A percentile compares a stretch with the other conserved stretches of the same genome.
These are phyloP conservation scores for Excoecaria cochinchinensis DNA, from an alignment of 345 rosid species.

Conservation along the genomic window DNA sequence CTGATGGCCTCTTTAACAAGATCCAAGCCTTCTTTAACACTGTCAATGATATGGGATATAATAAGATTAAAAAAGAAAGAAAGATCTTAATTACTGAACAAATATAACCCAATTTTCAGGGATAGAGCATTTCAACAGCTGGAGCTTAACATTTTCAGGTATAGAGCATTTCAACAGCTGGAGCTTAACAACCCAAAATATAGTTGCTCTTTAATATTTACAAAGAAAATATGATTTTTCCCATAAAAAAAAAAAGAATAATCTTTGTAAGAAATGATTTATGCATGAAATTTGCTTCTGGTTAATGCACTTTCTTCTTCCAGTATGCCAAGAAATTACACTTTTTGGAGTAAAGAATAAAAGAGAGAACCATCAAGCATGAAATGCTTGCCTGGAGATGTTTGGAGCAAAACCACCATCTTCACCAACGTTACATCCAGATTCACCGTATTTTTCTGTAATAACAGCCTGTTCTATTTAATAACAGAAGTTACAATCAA, in stretches of 20 bases:
- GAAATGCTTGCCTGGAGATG: conserved; percentile 63
- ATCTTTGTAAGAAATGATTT: not conserved
- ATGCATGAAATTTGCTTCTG: not conserved
- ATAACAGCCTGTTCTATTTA: conserved; percentile 74
- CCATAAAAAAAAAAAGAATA: not conserved
- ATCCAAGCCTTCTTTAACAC: conserved; percentile 87
- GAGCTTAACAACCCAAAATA: not conserved
- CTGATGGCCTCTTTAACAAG: conserved; percentile 85
- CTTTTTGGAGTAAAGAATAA: not conserved
- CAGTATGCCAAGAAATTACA: not conserved
- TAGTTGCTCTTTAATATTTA: not conserved
- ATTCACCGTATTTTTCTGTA: conserved; percentile 67
- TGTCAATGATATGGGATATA: conserved; percentile 33
- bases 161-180: not conserved
- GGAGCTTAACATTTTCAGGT: not conserved
- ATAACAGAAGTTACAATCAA: conserved; percentile 35
- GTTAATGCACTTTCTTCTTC: not conserved
- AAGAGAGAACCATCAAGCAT: conserved; percentile 21
- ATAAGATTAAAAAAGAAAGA: conserved; percentile 14
- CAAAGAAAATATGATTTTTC: not conserved
- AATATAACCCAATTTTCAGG: not conserved
- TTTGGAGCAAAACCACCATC: conserved; percentile 97
- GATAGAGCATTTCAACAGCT: not conserved
- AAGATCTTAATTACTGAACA: conserved; percentile 2
- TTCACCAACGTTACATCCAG: conserved; percentile 85